Percentiles rank a stretch among this genome's conserved stretches.
Evolutionary conservation across 805 yeast species (phyloP).

Genomic region (Saccharomyces eubayanus): DNA sequence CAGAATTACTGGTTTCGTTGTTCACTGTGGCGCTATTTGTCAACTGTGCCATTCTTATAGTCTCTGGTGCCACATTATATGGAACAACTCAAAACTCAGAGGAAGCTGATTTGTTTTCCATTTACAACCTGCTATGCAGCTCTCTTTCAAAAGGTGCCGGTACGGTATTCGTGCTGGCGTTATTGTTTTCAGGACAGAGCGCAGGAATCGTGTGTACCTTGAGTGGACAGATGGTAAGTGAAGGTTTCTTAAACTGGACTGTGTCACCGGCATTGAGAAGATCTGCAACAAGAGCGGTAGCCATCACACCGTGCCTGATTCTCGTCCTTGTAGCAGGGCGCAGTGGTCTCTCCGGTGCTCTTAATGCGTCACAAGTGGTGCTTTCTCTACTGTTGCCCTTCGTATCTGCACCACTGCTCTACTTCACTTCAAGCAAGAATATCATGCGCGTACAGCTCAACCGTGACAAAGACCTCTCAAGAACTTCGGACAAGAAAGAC

Average conservation of each 20-base stretch:
- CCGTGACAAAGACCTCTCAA: constrained; percentile 2
- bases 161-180: constrained; percentile 73
- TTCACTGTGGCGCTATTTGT: constrained; percentile 88
- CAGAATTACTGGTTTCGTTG: constrained; percentile 72
- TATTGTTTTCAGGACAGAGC: constrained; percentile 79
- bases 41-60: constrained; percentile 80
- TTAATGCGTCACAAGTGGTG: constrained; percentile 82
- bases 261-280: constrained; percentile 76
- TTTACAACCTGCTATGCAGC: constrained; percentile 55
- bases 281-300: constrained; percentile 71
- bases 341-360: constrained; percentile 65
- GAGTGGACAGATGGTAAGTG: constrained; percentile 91
- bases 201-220: constrained; percentile 94
- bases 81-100: constrained; percentile 48
- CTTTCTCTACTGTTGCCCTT: constrained; percentile 72
- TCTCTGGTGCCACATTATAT: constrained; percentile 79
- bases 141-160: constrained; percentile 73
- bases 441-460: constrained; percentile 53
- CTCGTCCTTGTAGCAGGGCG: constrained; percentile 72
- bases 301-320: constrained; percentile 77
- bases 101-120: constrained; percentile 77
- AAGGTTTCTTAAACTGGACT: constrained; percentile 78
- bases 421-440: constrained; percentile 61
- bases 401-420: constrained; percentile 80
- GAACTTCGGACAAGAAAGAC: constrained; percentile 7